These are phyloP conservation scores for Ceratobasidium sp. DNA, from an alignment of 1,284 basidiomycete genomes.

Conservation along the genomic window DNA sequence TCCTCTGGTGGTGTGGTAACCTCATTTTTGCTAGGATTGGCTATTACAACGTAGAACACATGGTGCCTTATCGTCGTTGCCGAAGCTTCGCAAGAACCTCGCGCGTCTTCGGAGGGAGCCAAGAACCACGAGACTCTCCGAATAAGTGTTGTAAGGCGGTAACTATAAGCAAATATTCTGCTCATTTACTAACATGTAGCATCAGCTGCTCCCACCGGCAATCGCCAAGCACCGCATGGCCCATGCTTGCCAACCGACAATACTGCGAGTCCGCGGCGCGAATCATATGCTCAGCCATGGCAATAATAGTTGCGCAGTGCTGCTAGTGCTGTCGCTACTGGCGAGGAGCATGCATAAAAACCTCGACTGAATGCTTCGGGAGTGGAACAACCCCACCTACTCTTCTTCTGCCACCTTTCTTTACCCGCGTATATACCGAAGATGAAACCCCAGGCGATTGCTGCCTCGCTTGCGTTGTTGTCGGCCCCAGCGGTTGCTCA, in stretches of 20 bases:
- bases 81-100: conserved; percentile 33
- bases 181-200: neutral
- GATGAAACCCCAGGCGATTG: conserved; percentile 36
- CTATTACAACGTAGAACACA: neutral
- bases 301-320: neutral
- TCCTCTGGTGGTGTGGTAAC: neutral
- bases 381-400: neutral
- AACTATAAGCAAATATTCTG: neutral
- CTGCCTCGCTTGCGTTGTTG: conserved; percentile 30
- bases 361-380: neutral
- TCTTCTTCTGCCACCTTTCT: neutral
- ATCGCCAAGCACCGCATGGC: neutral
- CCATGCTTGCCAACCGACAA: conserved; percentile 36
- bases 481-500: conserved; percentile 44
- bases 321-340: neutral
- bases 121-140: neutral
- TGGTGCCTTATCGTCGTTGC: neutral
- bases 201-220: conserved; percentile 14
- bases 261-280: neutral
- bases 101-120: conserved; percentile 15
- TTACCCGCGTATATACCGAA: conserved; percentile 39
- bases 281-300: neutral
- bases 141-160: neutral
- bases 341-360: conserved; percentile 18
- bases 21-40: neutral